Conservation (phyloP, 73 alveolate genomes). For the Tetrahymena malaccensis region DNA sequence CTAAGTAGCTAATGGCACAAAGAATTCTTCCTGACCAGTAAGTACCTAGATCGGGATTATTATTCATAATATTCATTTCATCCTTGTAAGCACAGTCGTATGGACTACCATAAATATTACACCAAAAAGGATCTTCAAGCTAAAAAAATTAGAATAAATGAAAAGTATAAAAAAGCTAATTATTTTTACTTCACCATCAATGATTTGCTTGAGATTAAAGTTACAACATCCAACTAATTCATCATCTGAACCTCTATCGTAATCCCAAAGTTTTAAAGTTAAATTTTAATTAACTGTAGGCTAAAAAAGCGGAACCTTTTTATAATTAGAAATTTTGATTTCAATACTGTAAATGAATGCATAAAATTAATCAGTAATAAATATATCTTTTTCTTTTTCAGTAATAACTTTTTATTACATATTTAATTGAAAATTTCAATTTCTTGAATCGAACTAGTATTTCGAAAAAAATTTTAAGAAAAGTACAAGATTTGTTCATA, state of each 20-base stretch:
- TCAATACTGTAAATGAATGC: too few species aligned
- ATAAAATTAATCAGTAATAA: too few species aligned
- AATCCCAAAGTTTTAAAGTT: conserved; percentile 21
- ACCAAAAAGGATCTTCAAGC: conserved; percentile 21
- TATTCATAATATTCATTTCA: conserved; percentile 6
- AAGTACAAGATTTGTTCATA: neutral
- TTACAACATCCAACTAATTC: conserved; percentile 20
- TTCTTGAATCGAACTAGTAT: neutral
- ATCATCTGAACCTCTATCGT: conserved; percentile 33
- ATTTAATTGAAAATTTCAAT: too few species aligned
- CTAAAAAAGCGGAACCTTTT: conserved; percentile 12
- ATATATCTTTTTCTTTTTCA: neutral
- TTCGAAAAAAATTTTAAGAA: neutral
- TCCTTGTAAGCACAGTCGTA: conserved; percentile 9
- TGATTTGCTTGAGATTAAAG: conserved; percentile 3
- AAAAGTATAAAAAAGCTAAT: too few species aligned
- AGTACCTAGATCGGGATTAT: conserved; percentile 43
- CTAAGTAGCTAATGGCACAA: conserved; percentile 4
- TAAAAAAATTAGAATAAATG: neutral
- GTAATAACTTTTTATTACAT: neutral
- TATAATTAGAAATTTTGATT: too few species aligned
- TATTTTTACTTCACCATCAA: neutral
- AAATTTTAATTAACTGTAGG: conserved; percentile 12
- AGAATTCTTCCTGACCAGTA: conserved; percentile 28
- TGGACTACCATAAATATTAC: conserved; percentile 24